phyloP scores from a whole-genome alignment of 2,329 filamentous ascomycete species.

The Colletotrichum cordylinicola region DNA sequence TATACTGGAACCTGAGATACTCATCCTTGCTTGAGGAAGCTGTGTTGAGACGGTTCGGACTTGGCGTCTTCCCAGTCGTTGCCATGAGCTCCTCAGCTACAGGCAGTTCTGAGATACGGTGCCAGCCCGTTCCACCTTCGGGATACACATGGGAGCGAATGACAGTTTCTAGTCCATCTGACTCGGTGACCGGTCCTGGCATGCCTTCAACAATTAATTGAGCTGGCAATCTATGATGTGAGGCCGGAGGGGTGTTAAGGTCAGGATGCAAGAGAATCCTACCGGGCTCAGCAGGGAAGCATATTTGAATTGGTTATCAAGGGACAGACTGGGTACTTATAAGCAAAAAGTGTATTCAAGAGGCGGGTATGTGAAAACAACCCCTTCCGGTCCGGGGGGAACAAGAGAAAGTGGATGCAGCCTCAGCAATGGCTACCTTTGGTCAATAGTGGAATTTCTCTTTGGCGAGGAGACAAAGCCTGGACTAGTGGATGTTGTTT shows the following conservation, averaged over 20 bases:
- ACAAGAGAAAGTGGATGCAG: background rate
- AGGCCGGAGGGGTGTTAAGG: background rate
- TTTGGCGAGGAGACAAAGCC: background rate
- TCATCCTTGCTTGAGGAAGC: conserved; percentile 65
- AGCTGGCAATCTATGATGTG: background rate
- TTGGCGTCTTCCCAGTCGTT: conserved; percentile 36
- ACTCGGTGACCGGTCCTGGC: background rate
- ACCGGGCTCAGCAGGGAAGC: background rate
- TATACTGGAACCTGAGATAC: conserved; percentile 78
- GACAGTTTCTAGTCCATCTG: background rate
- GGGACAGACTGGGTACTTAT: background rate
- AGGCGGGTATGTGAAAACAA: background rate
- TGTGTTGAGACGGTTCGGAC: conserved; percentile 58
- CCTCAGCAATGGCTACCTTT: background rate
- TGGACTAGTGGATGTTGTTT: background rate
- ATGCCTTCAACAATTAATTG: background rate
- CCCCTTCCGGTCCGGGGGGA: background rate
- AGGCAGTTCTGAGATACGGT: conserved; percentile 59
- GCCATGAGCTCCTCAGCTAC: conserved; percentile 56
- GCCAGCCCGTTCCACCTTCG: background rate
- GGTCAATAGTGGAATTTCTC: background rate
- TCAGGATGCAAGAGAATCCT: background rate
- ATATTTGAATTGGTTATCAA: background rate
- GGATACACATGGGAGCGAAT: background rate
- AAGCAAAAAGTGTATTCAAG: background rate